Conservation (phyloP, 2,329 filamentous ascomycete species). For the Dendrostoma leiphaemia region DNA sequence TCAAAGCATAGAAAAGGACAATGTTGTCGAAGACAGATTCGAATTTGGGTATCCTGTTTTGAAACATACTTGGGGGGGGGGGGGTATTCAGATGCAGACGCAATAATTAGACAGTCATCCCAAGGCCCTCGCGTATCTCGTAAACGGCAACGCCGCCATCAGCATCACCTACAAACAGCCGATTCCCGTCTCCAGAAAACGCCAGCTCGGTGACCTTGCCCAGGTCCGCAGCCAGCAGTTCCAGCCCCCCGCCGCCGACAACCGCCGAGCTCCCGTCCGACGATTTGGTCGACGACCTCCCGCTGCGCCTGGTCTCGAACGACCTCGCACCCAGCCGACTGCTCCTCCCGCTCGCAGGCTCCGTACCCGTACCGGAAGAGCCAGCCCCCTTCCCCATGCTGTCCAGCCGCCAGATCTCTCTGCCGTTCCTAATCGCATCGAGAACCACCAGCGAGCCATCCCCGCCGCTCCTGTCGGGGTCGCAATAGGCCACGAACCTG, state of each 20-base stretch:
- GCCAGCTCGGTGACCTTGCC: slow-evolving; percentile 34
- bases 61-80: no score
- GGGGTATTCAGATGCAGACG: neutral
- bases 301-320: slow-evolving; percentile 4
- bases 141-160: slow-evolving; percentile 35
- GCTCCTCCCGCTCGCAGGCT: neutral
- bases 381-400: slow-evolving; percentile 16
- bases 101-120: slow-evolving; percentile 6
- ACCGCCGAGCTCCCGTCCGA: slow-evolving; percentile 1
- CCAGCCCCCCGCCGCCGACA: slow-evolving; percentile 1
- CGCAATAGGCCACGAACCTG: slow-evolving; percentile 38
- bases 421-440: slow-evolving; percentile 33
- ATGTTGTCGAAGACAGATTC: no score
- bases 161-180: slow-evolving; percentile 33
- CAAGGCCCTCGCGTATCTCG: slow-evolving; percentile 29
- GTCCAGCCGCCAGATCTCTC: slow-evolving; percentile 38
- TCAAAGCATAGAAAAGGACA: no score
- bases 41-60: slow-evolving; percentile 11
- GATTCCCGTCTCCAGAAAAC: slow-evolving; percentile 36
- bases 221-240: slow-evolving; percentile 27
- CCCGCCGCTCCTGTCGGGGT: slow-evolving; percentile 31
- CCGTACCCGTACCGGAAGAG: no score
- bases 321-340: slow-evolving; percentile 6
- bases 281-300: neutral
- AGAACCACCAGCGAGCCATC: slow-evolving; percentile 33